Base-by-base conservation (phyloP, 257 asterid species). In the Capsicum chinense region DNA sequence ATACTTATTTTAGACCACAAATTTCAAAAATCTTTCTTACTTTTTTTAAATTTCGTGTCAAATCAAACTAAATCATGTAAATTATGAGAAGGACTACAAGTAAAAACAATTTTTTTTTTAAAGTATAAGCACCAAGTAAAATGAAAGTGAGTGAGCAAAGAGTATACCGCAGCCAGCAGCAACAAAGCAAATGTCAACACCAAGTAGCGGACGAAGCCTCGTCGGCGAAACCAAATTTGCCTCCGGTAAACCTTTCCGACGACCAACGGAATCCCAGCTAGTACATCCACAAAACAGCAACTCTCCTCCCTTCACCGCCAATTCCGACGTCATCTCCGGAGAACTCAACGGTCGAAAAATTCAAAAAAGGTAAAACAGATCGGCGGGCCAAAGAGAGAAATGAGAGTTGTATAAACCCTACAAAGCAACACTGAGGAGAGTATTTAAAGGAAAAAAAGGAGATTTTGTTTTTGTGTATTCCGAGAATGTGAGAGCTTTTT, bases 241-340 rank as follows among this genome's bases (percentile, higher is more conserved):
- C 60, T 92, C 97, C 86, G 90, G 73, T 64, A 90, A 48, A 26
- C 90, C 90, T 87, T 90, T 90, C 76, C 95, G 92, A 66, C 97
- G 97, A n/a, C 99, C 99, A 90, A 97, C 83, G 19, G 90, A 88
- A 73, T 93, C 97, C 99, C 99, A 97, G 10, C 92, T 86, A 52
- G 97, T 93, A 6, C 97, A 89, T 9, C 99, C 99, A 87, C 98
- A 93, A 87, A 92, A 97, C 84, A 95, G 90, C 54, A 97, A 60
- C 93, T 95, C 98, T 17, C 99, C 99, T 39, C 95, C 94, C 85
- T 88, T 90, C 78, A 88, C 90, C 88, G 60, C 91, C 87, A 68
- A 90, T 86, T 56, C 88, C 47, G 81, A 88, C 81, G 93, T 92
- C 98, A 96, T 94, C 89, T 91, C 93, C 91, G 89, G 91, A 88